Evolutionary conservation across 192 early-diverging fungal species (phyloP), one percentile per base, ranked within the genome.

Genomic region (Hyaloraphidium curvatum): DNA sequence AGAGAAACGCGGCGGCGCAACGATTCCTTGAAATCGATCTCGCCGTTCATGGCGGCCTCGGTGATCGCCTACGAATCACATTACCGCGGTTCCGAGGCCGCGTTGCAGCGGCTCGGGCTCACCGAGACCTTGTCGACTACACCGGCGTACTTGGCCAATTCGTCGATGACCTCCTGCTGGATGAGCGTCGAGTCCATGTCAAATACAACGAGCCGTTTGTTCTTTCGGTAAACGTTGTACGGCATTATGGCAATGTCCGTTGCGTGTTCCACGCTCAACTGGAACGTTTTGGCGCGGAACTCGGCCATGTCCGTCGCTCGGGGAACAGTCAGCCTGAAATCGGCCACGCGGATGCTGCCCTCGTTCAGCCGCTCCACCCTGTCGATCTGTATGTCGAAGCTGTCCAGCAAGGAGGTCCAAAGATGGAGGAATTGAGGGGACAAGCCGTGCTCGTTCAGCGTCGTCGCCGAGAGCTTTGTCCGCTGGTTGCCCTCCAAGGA

Each of bases 121-220:
- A 84, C 83, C 2, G 94, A 77, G 17, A 98, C 89, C 60, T 91
- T 63, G 17, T 84, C 77, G 29, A 91, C 86, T 35, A 98, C 87
- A 39, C 91, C 91, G 11, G 87, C 80, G 57, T 84, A 69, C 26
- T 81, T 69, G 2, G 91, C 94, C 70, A 98, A 89, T 71, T 98
- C 94, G 64, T 98, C 94, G 74, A 98, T 98, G 25, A 96, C 91
- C 55, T 98, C 94, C 65, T 98, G 94, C 66, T 87, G 83, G 59
- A 98, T 98, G 28, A 98, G 62, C 2, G 94, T 98, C 2, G 89
- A 93, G 64, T 98, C 94, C 94, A 98, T 98, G 67, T 98, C 94
- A 68, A 98, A 98, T 23, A 98, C 88, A 2, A 91, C 90, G 51
- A 98, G 73, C 35, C 94, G 77, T 66, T 94, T 93, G 55, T 91